A percentile compares a stretch with the other conserved stretches of the same genome.
These are phyloP conservation scores for baker's yeast (Saccharomyces cerevisiae) DNA, from an alignment of 805 yeast species.

Conservation along the genomic window DNA sequence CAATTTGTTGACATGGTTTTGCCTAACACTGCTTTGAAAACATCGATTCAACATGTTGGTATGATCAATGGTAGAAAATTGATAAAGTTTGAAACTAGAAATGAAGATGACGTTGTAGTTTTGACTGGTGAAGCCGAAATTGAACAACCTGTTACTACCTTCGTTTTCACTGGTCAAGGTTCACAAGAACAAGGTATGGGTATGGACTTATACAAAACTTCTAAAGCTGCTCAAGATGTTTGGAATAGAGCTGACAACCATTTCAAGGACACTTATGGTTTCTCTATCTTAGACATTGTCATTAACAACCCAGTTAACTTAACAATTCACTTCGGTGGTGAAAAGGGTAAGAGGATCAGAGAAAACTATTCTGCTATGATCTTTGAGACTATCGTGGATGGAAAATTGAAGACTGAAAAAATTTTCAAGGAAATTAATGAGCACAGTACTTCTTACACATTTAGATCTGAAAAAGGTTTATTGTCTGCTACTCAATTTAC, in stretches of 20 bases:
- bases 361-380: slow-evolving; percentile 94
- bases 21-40: slow-evolving; percentile 84
- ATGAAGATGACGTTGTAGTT: slow-evolving; percentile 74
- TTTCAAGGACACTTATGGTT: slow-evolving; percentile 89
- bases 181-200: slow-evolving; percentile 99
- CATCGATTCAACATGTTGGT: slow-evolving; percentile 89
- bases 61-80: slow-evolving; percentile 99
- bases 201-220: slow-evolving; percentile 90
- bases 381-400: slow-evolving; percentile 89
- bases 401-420: slow-evolving; percentile 79
- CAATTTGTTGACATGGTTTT: slow-evolving; percentile 93
- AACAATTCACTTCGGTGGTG: slow-evolving; percentile 96
- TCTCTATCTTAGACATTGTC: slow-evolving; percentile 93
- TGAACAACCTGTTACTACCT: slow-evolving; percentile 94
- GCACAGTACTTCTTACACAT: slow-evolving; percentile 74
- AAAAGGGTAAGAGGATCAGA: slow-evolving; percentile 89
- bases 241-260: slow-evolving; percentile 98
- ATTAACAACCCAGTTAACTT: slow-evolving; percentile 91
- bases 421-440: slow-evolving; percentile 88
- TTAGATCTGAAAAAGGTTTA: slow-evolving; percentile 88
- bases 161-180: slow-evolving; percentile 98
- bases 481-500: slow-evolving; percentile 97
- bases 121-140: slow-evolving; percentile 95
- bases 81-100: slow-evolving; percentile 81
- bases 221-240: slow-evolving; percentile 86